Conservation (phyloP, 2,329 filamentous ascomycete genomes). For the Fusarium tanahbumbuense region DNA sequence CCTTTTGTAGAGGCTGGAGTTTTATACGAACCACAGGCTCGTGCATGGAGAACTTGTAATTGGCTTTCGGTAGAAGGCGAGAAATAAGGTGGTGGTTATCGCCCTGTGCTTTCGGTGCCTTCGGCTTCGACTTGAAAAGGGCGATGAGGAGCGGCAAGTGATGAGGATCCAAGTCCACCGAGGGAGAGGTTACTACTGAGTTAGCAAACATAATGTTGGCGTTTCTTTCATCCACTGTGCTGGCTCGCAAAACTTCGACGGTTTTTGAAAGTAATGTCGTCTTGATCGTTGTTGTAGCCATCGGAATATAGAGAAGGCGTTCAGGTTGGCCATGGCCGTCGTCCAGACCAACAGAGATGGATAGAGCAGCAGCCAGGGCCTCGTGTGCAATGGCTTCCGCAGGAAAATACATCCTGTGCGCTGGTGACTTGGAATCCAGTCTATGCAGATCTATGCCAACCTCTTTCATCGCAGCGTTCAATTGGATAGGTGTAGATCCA, state of each 20-base stretch:
- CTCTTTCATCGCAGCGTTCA: conserved; percentile 96
- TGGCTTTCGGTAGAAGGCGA: conserved; percentile 91
- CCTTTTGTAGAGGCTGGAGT: conserved; percentile 79
- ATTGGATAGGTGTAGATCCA: conserved; percentile 75
- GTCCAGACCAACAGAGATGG: conserved; percentile 90
- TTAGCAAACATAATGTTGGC: conserved; percentile 97
- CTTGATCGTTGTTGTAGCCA: conserved; percentile 95
- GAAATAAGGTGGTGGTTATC: conserved; percentile 79
- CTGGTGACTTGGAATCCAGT: conserved; percentile 90
- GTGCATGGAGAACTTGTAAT: conserved; percentile 94
- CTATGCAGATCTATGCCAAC: conserved; percentile 92
- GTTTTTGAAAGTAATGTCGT: conserved; percentile 96
- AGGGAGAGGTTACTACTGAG: conserved; percentile 94
- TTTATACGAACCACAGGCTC: conserved; percentile 94
- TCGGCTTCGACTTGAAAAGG: conserved; percentile 70
- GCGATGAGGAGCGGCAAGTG: conserved; percentile 88
- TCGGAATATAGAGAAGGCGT: conserved; percentile 90
- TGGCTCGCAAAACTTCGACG: conserved; percentile 79
- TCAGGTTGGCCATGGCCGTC: conserved; percentile 89
- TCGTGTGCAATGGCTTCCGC: conserved; percentile 94
- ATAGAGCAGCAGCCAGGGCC: conserved; percentile 89
- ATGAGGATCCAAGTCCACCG: conserved; percentile 89
- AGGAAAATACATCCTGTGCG: conserved; percentile 98
- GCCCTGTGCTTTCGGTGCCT: conserved; percentile 50
- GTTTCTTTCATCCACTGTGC: conserved; percentile 83